phyloP scores from a whole-genome alignment of 345 rosid species.

The Euphorbia pulcherrima region DNA sequence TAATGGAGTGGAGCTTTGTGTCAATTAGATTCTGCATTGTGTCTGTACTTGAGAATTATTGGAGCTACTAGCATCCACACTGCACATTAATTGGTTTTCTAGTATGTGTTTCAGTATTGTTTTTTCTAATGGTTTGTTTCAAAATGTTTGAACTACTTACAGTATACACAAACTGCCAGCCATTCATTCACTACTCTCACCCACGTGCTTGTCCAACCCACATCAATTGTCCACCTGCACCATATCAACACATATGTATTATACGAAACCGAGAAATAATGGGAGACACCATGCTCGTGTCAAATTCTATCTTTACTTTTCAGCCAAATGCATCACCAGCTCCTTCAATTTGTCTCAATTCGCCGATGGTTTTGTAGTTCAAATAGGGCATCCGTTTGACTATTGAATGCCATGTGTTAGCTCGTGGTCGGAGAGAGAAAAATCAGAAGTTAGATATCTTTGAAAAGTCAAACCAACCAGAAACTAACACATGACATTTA shows the following conservation, averaged over 20 bases:
- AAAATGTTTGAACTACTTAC: constrained; percentile 41
- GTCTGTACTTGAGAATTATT: constrained; percentile 49
- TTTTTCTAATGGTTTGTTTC: not conserved
- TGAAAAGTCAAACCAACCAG: too few relatives aligned
- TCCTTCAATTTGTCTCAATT: too few relatives aligned
- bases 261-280: not conserved
- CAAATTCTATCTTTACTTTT: not conserved
- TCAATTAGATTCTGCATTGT: constrained; percentile 33
- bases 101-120: not conserved
- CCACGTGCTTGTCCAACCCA: constrained; percentile 99
- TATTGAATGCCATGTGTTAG: too few relatives aligned
- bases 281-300: not conserved
- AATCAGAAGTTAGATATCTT: too few relatives aligned
- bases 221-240: constrained; percentile 93
- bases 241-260: not conserved
- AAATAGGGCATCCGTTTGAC: too few relatives aligned
- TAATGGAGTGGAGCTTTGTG: not conserved
- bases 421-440: too few relatives aligned
- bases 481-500: too few relatives aligned
- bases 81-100: constrained; percentile 24
- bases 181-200: constrained; percentile 87
- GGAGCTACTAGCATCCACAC: constrained; percentile 96
- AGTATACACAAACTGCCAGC: constrained; percentile 84
- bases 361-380: too few relatives aligned
- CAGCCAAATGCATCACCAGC: too few relatives aligned